Evolutionary conservation across 257 asterid genomes (phyloP).

Genomic region (Fraxinus anomala): DNA sequence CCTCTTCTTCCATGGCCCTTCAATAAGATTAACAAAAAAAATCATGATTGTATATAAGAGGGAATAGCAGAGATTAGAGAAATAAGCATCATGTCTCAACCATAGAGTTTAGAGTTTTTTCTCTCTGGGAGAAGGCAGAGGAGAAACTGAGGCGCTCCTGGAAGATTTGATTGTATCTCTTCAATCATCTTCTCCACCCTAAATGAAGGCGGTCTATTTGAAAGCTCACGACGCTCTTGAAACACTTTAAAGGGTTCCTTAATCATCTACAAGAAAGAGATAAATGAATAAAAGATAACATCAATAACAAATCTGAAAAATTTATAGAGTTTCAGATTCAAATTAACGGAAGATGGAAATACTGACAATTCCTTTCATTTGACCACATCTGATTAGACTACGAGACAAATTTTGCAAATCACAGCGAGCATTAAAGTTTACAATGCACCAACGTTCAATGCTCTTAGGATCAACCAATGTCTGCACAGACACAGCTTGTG

Average conservation of each 20-base stretch:
- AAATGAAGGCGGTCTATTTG: slow-evolving; percentile 42
- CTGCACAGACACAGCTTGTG: slow-evolving; percentile 36
- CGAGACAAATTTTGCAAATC: slow-evolving; percentile 31
- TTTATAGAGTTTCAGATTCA: neutral
- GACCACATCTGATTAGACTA: slow-evolving; percentile 46
- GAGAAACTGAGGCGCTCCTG: slow-evolving; percentile 50
- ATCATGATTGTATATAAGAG: neutral
- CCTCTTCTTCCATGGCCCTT: slow-evolving; percentile 81
- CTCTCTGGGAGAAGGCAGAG: slow-evolving; percentile 68
- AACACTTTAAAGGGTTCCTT: slow-evolving; percentile 24
- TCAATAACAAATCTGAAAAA: neutral
- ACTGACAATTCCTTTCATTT: slow-evolving; percentile 72
- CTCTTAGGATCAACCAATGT: slow-evolving; percentile 43
- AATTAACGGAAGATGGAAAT: neutral
- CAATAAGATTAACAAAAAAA: slow-evolving; percentile 22
- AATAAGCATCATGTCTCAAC: slow-evolving; percentile 26
- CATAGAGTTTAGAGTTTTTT: slow-evolving; percentile 72
- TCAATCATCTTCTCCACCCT: slow-evolving; percentile 67
- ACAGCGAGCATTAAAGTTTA: slow-evolving; percentile 66
- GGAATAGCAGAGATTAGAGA: neutral
- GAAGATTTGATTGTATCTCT: slow-evolving; percentile 38
- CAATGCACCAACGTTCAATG: slow-evolving; percentile 53
- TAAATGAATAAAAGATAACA: neutral
- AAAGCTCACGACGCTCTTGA: slow-evolving; percentile 48
- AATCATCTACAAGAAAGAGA: slow-evolving; percentile 33